Evolutionary conservation across 1,284 basidiomycete genomes (phyloP), one percentile per base, ranked within the genome.

Genomic region (Phaffia rhodozyma): DNA sequence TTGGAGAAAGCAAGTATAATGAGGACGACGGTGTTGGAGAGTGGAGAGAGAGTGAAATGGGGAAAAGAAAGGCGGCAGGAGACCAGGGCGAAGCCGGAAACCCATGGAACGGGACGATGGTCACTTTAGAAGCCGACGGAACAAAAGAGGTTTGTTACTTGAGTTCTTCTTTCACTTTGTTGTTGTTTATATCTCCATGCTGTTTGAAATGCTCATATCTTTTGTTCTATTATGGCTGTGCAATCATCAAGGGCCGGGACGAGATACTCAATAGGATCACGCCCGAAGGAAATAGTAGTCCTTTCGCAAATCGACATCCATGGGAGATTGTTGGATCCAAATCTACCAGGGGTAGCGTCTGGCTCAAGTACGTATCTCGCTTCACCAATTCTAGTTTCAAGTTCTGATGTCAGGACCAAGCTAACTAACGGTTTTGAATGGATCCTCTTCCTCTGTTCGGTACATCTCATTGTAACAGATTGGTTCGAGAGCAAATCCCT

Each of bases 21-120:
- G 54, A 18, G 18, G 55, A 30, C 29, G 30, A 58, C 47, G 27
- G 34, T 47, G 56, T 20, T 25, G 30, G 56, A 58, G 34, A 32
- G 27, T 55, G n/a, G 53, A 57, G 55, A 43, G 47, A 57, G 20
- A 21, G n/a, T n/a, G 5, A 20, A 49, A 23, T 29, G 55, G 61
- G 43, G 30, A 23, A 3, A 9, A 55, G 56, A 2, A 43, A 16
- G 16, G 38, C 38, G 38, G 13, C 38, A 11, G 13, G 13, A 43
- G 13, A 43, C 13, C 5, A 16, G 13, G 38, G 38, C 38, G 7
- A 43, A 43, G 38, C 13, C 13, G 38, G 13, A 16, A 43, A 43
- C 13, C 55, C 53, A 6, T 64, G 62, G 58, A 58, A 59, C n/a
- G 58, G 62, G 23, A 64, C 58, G 53, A 64, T 49, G 58, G 58